Conservation (phyloP, 768 basidiomycete species). For the Leccinum disarticulatum region DNA sequence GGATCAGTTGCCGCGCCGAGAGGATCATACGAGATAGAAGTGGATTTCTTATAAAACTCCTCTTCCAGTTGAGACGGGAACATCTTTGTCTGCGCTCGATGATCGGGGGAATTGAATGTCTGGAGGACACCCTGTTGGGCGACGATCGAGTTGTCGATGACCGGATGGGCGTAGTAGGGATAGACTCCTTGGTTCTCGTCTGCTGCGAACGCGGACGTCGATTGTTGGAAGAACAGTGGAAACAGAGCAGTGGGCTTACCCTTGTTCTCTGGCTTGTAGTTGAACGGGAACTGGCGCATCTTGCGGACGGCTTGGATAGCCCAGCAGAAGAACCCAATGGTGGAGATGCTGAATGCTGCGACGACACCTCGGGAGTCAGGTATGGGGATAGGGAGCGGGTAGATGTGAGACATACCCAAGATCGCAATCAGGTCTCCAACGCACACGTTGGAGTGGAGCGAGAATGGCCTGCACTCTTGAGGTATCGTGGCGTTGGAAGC, state of each 20-base stretch:
- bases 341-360: conserved; percentile 17
- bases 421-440: conserved; percentile 26
- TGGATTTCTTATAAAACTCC: neutral
- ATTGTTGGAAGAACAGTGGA: neutral
- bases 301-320: conserved; percentile 22
- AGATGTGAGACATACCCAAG: conserved; percentile 17
- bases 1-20: neutral
- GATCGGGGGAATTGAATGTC: conserved; percentile 4
- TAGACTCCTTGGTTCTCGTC: neutral
- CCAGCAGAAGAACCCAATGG: conserved; percentile 21
- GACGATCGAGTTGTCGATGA: neutral
- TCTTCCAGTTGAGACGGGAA: conserved; percentile 5
- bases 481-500: neutral
- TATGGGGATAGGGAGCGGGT: neutral
- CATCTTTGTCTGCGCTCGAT: conserved; percentile 12
- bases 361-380: neutral
- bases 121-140: conserved; percentile 5
- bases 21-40: neutral
- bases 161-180: conserved; percentile 3
- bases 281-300: conserved; percentile 16
- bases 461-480: conserved; percentile 15
- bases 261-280: neutral
- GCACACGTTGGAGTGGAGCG: conserved; percentile 15
- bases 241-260: conserved; percentile 1
- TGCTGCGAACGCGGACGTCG: conserved; percentile 6